Evolutionary conservation across 768 basidiomycete genomes (phyloP), one percentile per base, ranked within the genome.

Genomic region (Candolleomyces eurysporus): DNA sequence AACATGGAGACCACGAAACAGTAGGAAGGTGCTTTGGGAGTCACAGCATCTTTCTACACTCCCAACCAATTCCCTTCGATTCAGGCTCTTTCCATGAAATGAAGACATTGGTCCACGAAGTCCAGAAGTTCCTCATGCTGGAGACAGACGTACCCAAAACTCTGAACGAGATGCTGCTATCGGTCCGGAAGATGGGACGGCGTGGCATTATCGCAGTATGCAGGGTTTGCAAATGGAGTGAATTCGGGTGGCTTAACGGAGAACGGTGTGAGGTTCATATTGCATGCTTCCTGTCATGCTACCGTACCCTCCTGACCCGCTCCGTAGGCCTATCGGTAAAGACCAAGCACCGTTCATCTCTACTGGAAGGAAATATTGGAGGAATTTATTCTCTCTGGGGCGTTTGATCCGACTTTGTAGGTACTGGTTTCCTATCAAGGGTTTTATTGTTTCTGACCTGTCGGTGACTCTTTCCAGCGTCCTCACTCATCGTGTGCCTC

Each of bases 211-310:
- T 88, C 55, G 87, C 86, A 10, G 89, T 92, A 91, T 66, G 78
- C 84, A 6, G 88, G 85, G 0, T 86, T 78, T 72, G 84, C 86
- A 21, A 89, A 91, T 70, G 82, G 80, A 22, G 80, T 89, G 69
- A 88, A 88, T 68, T 75, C 91, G 56, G 89, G 90, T 8, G 85
- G 89, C 0, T 66, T 92, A 31, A 91, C 91, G 89, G 88, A 92
- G 77, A 88, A 88, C 71, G 89, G 89, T 9, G 74, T 89, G 17
- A 75, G 87, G 63, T 75, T 60, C 45, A 70, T 62, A 22, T 5
- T 26, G 8, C n/a, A n/a, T n/a, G n/a, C n/a, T 46, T 26, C 21
- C n/a, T 30, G 5, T 43, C 4, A 19, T 22, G 30, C 11, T 54
- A 17, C 6, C 19, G 40, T 26, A 50, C 42, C 50, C 39, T 13